Percentiles rank a stretch among this genome's conserved stretches.
Conservation (phyloP, 2,329 filamentous ascomycete genomes). For the Ceratocystis colombiana region DNA sequence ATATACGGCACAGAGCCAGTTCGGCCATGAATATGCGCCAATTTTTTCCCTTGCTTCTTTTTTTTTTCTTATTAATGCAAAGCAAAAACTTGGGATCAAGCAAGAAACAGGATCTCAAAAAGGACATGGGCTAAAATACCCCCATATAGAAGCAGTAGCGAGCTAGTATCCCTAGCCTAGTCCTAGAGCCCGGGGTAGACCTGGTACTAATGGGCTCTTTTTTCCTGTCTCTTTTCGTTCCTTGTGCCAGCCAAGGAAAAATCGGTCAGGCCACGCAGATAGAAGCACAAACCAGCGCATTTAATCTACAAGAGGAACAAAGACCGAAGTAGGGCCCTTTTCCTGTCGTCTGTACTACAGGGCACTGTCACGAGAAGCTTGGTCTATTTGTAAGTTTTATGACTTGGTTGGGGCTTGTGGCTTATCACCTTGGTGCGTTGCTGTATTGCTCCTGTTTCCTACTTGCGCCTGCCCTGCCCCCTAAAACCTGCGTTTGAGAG, state of each 20-base stretch:
- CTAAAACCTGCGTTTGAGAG: no score
- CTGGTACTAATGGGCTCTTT: not conserved
- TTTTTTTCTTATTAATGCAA: slow-evolving; percentile 6
- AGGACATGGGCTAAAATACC: not conserved
- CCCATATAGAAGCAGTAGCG: not conserved
- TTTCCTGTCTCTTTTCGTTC: not conserved
- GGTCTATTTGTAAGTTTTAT: no score
- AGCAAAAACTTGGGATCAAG: not conserved
- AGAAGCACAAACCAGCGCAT: slow-evolving; percentile 2
- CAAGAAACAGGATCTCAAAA: not conserved
- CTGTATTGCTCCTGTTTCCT: no score
- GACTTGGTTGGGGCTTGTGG: no score
- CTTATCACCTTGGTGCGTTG: no score
- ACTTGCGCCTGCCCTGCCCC: no score
- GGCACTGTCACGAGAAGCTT: no score
- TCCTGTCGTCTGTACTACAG: no score
- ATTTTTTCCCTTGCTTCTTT: not conserved
- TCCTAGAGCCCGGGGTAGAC: not conserved
- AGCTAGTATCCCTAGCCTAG: not conserved
- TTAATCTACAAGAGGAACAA: not conserved
- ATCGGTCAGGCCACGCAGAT: not conserved
- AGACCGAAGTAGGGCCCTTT: not conserved
- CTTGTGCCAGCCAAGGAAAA: not conserved
- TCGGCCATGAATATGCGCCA: not conserved
- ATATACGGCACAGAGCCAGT: not conserved